Base-by-base conservation (phyloP, 345 rosid species). In the Sonneratia caseolaris region DNA sequence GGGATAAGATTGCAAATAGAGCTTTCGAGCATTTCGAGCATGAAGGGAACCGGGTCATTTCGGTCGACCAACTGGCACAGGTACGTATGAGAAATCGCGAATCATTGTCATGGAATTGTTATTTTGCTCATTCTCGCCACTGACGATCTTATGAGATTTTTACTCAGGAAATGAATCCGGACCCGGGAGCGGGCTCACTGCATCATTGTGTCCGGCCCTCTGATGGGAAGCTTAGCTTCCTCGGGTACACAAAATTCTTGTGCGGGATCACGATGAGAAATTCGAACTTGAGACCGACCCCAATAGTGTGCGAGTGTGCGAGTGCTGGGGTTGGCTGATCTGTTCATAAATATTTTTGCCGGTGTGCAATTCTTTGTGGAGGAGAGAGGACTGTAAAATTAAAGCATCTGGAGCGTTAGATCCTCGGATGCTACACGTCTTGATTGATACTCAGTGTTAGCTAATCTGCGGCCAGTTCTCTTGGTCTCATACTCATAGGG, bases 221-320 rank as follows among this genome's bases (percentile, higher is more conserved):
- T 0, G 98, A 92, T 57, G 92, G 99, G 73, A 90, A 87, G 85
- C 89, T 95, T 78, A 92, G 91, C 78, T 83, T 85, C 71, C 82
- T 82, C 49, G 98, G 97, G 2, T 93, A 90, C 49, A 86, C 83
- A 68, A 93, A 84, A 75, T 87, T 84, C 78, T 83, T 90, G 70
- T 95, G 89, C 76, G 95, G 97, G 13, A 92, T 89, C 70, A 87
- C 91, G 2, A 71, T 85, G 72, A 75, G 91, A 5, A 82, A 71
- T 74, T 78, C 88, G 22, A 87, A 81, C 76, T 72, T 89, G 71
- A 86, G 95, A 82, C 82, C 72, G 21, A 5, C 9, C 13, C 3
- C 45, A 16, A 1, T 53, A 8, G 24, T 12, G 7, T 74, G 19
- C 9, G 5, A 2, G 11, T 42, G n/a, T 36, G 27, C 51, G 49